Evolutionary conservation across 2,329 filamentous ascomycete species (phyloP), one percentile per base, ranked within the genome.

Genomic region (Pseudocercospora crystallina): DNA sequence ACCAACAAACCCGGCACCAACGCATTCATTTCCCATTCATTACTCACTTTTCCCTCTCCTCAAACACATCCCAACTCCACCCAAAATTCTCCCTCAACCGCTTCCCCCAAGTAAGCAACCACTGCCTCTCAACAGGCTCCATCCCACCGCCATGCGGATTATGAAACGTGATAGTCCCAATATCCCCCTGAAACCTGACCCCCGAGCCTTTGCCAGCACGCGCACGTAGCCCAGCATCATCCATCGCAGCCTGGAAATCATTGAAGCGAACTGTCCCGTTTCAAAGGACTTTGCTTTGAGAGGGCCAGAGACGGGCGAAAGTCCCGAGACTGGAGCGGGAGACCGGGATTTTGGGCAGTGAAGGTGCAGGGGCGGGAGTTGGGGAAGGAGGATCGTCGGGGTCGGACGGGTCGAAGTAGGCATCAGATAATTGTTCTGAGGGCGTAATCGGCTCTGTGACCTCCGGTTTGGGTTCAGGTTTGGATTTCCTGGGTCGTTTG

Each of bases 221-320:
- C n/a, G 36, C 46, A 2, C 12, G 46, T 8, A 42, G 15, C 14
- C 46, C 46, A n/a, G 31, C 12, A 14, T 43, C 46, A 9, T 11
- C 15, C 37, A 49, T 26, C 5, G 38, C 38, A 0, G 29, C 30
- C 8, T 26, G 31, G 14, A 49, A 30, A 13, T 42, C 46, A 10
- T 41, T 43, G 10, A 11, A 49, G 2, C 38, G 38, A 7, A 43
- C 3, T 9, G 31, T 29, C 5, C 46, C 46, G 33, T n/a, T 15
- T 12, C n/a, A 13, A 8, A 30, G 3, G 3, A 8, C 29, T 9
- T 20, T 9, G 20, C 38, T 42, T 15, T 49, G 34, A 15, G 2
- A 3, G 13, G 44, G 44, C 44, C 44, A 47, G 8, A 47, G 5
- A 14, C 35, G 44, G 31, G 35, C 44, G n/a, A 47, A 14, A 1